Base-by-base conservation (phyloP, 768 basidiomycete species). In the Panellus pusillus region DNA sequence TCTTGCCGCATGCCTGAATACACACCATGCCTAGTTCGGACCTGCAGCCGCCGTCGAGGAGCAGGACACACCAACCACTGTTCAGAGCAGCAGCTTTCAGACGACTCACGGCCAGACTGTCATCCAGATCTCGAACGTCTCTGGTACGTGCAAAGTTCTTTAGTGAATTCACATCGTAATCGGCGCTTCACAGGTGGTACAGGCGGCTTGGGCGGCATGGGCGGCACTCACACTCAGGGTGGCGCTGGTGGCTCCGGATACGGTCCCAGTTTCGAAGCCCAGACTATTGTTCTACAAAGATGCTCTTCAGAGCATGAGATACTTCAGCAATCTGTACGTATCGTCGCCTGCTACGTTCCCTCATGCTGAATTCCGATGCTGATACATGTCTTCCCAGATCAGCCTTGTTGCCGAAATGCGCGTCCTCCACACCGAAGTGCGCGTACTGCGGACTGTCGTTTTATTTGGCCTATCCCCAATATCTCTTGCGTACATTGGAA, bases 401-500 rank as follows among this genome's bases (percentile, higher is more conserved):
- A 20, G 36, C 35, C 46, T 47, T 29, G 31, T 32, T 32, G 24
- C 20, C 46, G 46, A 47, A 38, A 24, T 37, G 36, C 36, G 36
- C 12, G 36, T 37, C 36, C 36, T 37, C 36, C 36, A 37, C 36
- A 37, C 36, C n/a, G 36, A 37, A 37, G 36, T 47, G 46, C 46
- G 35, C 36, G 15, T 24, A 19, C 46, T 47, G 6, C 36, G 36
- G 35, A 38, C 18, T 12, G 46, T 46, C 44, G 44, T 46, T 46
- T 46, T 46, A 46, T 46, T 46, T 46, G 17, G 44, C 44, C 18
- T 46, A 9, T 46, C 44, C 44, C 44, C 44, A 46, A 29, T 37
- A 37, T 37, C 36, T 37, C 36, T 2, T 37, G 36, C 3, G 36
- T 37, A 37, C 36, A 2, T n/a, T 13, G 36, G 20, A 19, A 38